Evolutionary conservation across 441 rosid species (phyloP).

Genomic region (Gossypium gossypioides): DNA sequence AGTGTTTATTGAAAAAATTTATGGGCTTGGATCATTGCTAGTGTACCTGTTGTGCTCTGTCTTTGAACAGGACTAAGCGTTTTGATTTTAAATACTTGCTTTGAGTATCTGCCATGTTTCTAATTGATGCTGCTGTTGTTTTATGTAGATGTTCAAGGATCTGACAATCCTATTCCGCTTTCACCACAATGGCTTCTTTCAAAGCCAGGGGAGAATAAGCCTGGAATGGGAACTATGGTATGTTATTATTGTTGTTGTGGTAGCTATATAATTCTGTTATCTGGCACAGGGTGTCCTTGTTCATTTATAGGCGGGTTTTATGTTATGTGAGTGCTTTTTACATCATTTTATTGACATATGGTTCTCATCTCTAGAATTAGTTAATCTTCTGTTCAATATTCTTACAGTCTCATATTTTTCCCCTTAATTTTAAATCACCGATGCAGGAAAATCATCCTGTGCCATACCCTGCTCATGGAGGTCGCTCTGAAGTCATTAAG

Average conservation of each 20-base stretch:
- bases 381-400: slow-evolving; percentile 2
- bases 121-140: slow-evolving; percentile 17
- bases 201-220: slow-evolving; percentile 71
- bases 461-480: slow-evolving; percentile 32
- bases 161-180: slow-evolving; percentile 77
- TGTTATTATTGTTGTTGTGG: slow-evolving; percentile 17
- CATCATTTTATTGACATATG: background rate
- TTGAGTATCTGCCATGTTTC: slow-evolving; percentile 1
- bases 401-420: background rate
- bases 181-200: slow-evolving; percentile 99
- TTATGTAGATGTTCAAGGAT: slow-evolving; percentile 64
- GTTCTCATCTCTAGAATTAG: background rate
- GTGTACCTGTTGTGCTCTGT: background rate
- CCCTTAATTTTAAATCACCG: background rate
- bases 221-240: slow-evolving; percentile 72
- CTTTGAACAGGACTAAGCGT: background rate
- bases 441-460: slow-evolving; percentile 49
- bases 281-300: background rate
- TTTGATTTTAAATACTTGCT: background rate
- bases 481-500: slow-evolving; percentile 36
- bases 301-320: background rate
- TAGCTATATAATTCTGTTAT: background rate
- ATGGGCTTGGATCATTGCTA: background rate
- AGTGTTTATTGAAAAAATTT: background rate
- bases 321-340: background rate